Evolutionary conservation across 75 land plant genomes (phyloP).

Genomic region (Isoetes taiwanensis): DNA sequence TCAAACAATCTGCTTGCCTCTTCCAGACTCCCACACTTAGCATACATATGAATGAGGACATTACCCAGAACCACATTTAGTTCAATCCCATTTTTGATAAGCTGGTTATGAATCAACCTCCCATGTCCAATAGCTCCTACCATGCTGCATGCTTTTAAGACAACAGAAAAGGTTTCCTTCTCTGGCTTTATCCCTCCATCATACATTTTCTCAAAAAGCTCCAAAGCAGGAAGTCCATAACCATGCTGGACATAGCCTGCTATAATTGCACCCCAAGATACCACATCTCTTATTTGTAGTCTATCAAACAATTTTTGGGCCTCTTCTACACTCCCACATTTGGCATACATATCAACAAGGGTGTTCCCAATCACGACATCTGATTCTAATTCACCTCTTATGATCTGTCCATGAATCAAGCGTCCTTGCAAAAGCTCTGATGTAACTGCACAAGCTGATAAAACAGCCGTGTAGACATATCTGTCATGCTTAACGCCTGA

Average conservation of each 20-base stretch:
- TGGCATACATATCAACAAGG: conserved; percentile 18
- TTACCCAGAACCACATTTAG: background rate
- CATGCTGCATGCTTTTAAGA: conserved; percentile 27
- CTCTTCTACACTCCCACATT: conserved; percentile 29
- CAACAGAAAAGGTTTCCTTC: conserved; percentile 20
- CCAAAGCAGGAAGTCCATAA: conserved; percentile 21
- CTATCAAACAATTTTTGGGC: conserved; percentile 11
- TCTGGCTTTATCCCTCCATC: conserved; percentile 22
- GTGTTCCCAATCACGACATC: background rate
- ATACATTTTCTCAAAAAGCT: conserved; percentile 30
- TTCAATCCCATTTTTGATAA: background rate
- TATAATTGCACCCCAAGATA: background rate
- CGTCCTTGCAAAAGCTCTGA: conserved; percentile 7
- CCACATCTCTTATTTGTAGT: background rate
- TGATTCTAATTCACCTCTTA: background rate
- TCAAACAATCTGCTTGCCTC: background rate
- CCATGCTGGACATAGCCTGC: conserved; percentile 21
- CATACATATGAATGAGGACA: conserved; percentile 5
- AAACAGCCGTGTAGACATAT: conserved; percentile 10
- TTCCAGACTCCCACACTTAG: background rate
- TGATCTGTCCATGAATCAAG: conserved; percentile 7
- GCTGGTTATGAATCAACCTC: conserved; percentile 24
- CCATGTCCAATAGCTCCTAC: conserved; percentile 14
- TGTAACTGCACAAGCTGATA: conserved; percentile 23
- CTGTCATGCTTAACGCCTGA: conserved; percentile 8